Evolutionary conservation across 441 rosid genomes (phyloP).

Genomic region (Adansonia grandidieri): DNA sequence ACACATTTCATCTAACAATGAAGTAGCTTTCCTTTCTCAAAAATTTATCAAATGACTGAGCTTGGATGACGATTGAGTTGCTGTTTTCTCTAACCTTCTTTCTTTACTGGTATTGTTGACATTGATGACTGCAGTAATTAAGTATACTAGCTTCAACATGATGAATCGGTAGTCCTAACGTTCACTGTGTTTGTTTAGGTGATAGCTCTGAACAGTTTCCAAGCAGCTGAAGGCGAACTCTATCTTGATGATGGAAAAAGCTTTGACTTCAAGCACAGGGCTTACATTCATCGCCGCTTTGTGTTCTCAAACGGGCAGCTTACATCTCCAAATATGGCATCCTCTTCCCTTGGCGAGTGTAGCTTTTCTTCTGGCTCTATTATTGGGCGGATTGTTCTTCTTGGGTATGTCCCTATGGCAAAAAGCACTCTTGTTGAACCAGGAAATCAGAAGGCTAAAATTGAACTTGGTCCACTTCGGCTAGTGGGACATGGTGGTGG

Average conservation of each 20-base stretch:
- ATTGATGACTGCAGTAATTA: background rate
- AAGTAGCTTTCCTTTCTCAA: background rate
- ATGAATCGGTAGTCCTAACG: background rate
- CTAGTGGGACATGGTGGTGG: slow-evolving; percentile 45
- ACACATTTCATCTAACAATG: background rate
- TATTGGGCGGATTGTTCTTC: slow-evolving; percentile 80
- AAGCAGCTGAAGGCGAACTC: slow-evolving; percentile 91
- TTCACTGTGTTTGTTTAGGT: slow-evolving; percentile 49
- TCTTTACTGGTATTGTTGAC: background rate
- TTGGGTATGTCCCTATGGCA: slow-evolving; percentile 57
- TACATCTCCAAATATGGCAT: slow-evolving; percentile 51
- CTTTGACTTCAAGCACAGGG: slow-evolving; percentile 68
- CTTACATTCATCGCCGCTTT: slow-evolving; percentile 79
- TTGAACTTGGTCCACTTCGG: slow-evolving; percentile 69
- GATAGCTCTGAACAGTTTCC: slow-evolving; percentile 87
- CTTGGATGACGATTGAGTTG: background rate
- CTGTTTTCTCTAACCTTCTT: background rate
- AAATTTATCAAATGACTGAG: background rate
- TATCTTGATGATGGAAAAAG: slow-evolving; percentile 93
- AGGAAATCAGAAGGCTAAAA: slow-evolving; percentile 53
- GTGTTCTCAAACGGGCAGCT: slow-evolving; percentile 74
- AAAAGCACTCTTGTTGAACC: slow-evolving; percentile 70
- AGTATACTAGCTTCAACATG: background rate
- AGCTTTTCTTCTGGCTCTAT: slow-evolving; percentile 57
- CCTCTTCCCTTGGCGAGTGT: slow-evolving; percentile 38